phyloP scores from a whole-genome alignment of 345 rosid species.

The Populus simonii region DNA sequence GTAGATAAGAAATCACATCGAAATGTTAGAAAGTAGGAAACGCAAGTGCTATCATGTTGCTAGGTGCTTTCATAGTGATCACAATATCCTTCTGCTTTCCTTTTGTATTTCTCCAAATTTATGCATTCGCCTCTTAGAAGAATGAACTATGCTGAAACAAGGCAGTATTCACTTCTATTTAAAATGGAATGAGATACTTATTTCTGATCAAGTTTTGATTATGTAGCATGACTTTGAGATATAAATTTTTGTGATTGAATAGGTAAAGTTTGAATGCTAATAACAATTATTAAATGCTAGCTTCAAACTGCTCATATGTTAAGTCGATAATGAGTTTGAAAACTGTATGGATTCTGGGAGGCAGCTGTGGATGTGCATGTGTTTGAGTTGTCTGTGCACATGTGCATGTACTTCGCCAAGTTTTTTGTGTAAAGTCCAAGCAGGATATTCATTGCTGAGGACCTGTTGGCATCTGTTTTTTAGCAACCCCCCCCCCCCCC shows the following conservation, averaged over 20 bases:
- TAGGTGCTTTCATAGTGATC: background rate
- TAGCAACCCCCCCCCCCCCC: no score
- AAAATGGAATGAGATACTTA: background rate
- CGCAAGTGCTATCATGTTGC: background rate
- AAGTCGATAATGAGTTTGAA: no score
- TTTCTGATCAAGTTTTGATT: background rate
- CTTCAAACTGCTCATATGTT: background rate
- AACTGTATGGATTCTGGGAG: no score
- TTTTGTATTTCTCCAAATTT: background rate
- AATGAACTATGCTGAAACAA: background rate
- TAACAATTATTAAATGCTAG: background rate
- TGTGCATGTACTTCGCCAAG: no score
- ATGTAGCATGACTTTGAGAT: background rate
- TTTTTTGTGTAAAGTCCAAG: no score
- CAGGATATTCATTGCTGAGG: no score
- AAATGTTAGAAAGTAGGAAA: background rate
- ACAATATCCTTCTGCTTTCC: background rate
- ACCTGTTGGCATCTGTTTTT: no score
- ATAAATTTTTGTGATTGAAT: background rate
- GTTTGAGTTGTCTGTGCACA: no score
- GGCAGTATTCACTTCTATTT: background rate
- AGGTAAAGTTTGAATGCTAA: background rate
- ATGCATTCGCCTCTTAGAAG: background rate
- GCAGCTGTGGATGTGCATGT: no score
- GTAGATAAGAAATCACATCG: background rate